Evolutionary conservation across 306 rosid genomes (phyloP), one percentile per base, ranked within the genome.

Genomic region (Sophora flavescens): DNA sequence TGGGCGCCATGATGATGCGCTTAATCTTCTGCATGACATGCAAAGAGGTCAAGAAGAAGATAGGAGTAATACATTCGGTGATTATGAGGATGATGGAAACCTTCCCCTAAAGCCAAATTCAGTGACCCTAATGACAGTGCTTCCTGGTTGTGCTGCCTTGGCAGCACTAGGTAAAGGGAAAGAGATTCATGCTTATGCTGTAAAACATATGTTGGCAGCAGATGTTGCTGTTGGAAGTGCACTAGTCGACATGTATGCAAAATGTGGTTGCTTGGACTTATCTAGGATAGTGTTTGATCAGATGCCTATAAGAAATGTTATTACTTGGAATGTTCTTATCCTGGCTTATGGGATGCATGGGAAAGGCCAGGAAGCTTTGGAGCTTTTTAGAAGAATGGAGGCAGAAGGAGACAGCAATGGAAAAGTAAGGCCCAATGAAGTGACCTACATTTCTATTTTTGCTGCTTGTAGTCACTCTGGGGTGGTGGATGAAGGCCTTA

Each of bases 331-430:
- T 75, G 94, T 82, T 74, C 88, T 93, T 69, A 89, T 90, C 77
- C 89, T 93, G 96, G 96, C 96, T 28, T 87, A 86, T 32, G 97
- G 97, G 67, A 93, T 90, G 97, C 97, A 93, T 52, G 97, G 97
- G 10, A 86, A 76, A 84, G 97, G 91, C 47, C 78, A 67, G 57
- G 91, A 93, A 56, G 96, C 94, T 69, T 77, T 90, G 69, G 74
- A 87, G 66, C 83, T 90, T 45, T 90, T 89, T 60, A 81, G 67
- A 72, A 75, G 81, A 80, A 89, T 93, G 97, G 80, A 52, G 26
- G 78, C 66, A 32, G 89, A 86, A 80, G 88, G 82, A 80, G 74
- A 59, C 14, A 53, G 54, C 61, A 82, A 76, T 41, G 66, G 72
- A 38, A 83, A 78, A 74, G 59, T 69, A 68, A 86, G 78, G 79